A percentile compares a stretch with the other conserved stretches of the same genome.
Evolutionary conservation across 306 rosid genomes (phyloP).

Genomic region (Aeschynomene evenia): DNA sequence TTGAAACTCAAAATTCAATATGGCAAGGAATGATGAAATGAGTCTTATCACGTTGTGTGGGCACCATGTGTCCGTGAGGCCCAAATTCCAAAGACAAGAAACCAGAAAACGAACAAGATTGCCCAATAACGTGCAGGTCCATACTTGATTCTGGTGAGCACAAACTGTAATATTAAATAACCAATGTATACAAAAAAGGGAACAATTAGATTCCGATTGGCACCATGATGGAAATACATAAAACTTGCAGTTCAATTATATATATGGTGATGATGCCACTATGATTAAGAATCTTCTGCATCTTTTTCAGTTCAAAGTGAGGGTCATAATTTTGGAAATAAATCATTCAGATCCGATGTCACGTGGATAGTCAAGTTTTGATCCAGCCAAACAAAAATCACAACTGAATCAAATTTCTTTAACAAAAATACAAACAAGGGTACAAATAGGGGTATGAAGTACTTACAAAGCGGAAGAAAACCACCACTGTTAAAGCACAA

Average conservation of each 20-base stretch:
- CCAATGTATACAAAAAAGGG: slow-evolving; percentile 23
- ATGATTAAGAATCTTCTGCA: slow-evolving; percentile 21
- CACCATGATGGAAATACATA: neutral
- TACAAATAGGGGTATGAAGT: slow-evolving; percentile 19
- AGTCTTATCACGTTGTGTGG: slow-evolving; percentile 56
- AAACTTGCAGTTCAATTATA: neutral
- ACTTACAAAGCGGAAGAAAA: slow-evolving; percentile 97
- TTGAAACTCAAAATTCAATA: slow-evolving; percentile 21
- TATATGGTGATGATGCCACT: slow-evolving; percentile 5
- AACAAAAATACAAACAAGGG: slow-evolving; percentile 11
- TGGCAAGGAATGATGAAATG: slow-evolving; percentile 20
- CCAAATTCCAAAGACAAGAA: slow-evolving; percentile 97
- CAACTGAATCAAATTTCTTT: slow-evolving; percentile 15
- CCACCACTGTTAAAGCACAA: slow-evolving; percentile 92
- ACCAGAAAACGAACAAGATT: slow-evolving; percentile 94
- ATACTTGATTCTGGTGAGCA: slow-evolving; percentile 91
- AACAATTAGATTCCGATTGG: slow-evolving; percentile 24
- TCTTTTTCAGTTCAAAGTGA: slow-evolving; percentile 2
- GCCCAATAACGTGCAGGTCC: slow-evolving; percentile 99
- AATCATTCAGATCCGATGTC: neutral
- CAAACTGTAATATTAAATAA: slow-evolving; percentile 81
- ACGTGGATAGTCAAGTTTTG: neutral
- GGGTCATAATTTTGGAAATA: slow-evolving; percentile 21
- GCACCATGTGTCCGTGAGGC: slow-evolving; percentile 85
- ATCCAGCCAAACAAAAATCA: slow-evolving; percentile 23